Conservation (phyloP, 495 filamentous ascomycete species). For the Trichoderma erinaceum region DNA sequence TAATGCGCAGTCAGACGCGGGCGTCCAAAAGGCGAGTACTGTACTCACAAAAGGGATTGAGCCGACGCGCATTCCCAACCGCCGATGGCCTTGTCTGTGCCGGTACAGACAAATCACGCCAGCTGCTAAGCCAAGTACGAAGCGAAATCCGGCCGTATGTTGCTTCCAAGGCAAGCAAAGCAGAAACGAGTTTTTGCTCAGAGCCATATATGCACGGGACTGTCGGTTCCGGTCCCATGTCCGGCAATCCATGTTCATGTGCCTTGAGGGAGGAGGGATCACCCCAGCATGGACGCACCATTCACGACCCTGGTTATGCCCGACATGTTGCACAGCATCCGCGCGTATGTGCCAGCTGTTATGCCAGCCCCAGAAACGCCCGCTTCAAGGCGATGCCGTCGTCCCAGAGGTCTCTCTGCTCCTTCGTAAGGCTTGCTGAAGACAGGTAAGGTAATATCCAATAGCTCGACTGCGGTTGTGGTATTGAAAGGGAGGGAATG, state of each 20-base stretch:
- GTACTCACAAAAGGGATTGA: too few relatives aligned
- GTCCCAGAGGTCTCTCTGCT: background rate
- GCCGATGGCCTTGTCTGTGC: too few relatives aligned
- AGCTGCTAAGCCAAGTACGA: too few relatives aligned
- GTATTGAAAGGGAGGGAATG: too few relatives aligned
- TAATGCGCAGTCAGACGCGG: too few relatives aligned
- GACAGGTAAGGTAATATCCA: background rate
- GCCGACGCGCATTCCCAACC: too few relatives aligned
- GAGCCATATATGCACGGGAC: background rate
- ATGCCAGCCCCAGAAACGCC: slow-evolving; percentile 11
- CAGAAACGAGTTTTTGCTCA: background rate
- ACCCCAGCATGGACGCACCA: background rate
- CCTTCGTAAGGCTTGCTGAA: background rate
- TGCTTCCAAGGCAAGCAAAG: background rate
- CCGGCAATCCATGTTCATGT: background rate
- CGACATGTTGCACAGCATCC: slow-evolving; percentile 8
- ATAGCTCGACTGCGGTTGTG: too few relatives aligned
- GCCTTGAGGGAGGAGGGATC: background rate
- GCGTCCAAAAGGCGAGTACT: too few relatives aligned
- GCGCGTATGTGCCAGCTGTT: background rate
- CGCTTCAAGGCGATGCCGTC: background rate
- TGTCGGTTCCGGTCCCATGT: slow-evolving; percentile 3
- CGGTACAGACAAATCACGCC: too few relatives aligned
- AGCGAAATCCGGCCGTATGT: background rate
- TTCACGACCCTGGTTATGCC: background rate